phyloP scores from a whole-genome alignment of 371 early-diverging fungal genomes.

The Apophysomyces variabilis region DNA sequence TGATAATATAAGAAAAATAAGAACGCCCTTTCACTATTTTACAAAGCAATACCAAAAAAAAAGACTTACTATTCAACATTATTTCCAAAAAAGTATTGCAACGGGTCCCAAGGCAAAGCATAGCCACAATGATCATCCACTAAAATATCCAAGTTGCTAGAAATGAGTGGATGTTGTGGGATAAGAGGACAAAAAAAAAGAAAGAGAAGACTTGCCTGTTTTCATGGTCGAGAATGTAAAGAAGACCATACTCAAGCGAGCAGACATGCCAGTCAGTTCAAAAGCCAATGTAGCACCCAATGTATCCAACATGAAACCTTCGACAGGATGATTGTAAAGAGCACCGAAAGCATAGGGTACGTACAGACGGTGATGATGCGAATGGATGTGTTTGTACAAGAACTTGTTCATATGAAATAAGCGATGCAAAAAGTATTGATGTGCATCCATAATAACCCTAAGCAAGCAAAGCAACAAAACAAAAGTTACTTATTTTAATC shows the following conservation, averaged over 20 bases:
- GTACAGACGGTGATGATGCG: conserved; percentile 75
- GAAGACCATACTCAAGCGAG: conserved; percentile 67
- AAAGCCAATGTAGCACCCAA: conserved; percentile 71
- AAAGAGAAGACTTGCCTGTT: conserved; percentile 45
- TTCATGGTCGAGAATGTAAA: conserved; percentile 73
- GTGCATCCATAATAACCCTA: conserved; percentile 61
- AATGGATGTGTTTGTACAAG: conserved; percentile 73
- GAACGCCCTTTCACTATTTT: no score
- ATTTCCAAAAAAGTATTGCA: conserved; percentile 61
- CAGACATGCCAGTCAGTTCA: conserved; percentile 70
- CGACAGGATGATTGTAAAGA: conserved; percentile 78
- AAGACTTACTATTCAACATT: conserved; percentile 68
- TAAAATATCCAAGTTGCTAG: neutral
- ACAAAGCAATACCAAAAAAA: neutral
- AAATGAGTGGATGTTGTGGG: no score
- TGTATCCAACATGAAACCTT: conserved; percentile 77
- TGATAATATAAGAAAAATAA: neutral
- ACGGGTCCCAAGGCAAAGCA: conserved; percentile 71
- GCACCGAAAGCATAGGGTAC: conserved; percentile 79
- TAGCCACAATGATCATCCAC: conserved; percentile 74
- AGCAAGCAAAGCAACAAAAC: neutral
- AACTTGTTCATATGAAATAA: conserved; percentile 65
- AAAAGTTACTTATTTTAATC: neutral
- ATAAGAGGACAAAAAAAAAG: no score
- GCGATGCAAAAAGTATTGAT: conserved; percentile 77